phyloP scores from a whole-genome alignment of 1,284 basidiomycete genomes.

The Malassezia brasiliensis region DNA sequence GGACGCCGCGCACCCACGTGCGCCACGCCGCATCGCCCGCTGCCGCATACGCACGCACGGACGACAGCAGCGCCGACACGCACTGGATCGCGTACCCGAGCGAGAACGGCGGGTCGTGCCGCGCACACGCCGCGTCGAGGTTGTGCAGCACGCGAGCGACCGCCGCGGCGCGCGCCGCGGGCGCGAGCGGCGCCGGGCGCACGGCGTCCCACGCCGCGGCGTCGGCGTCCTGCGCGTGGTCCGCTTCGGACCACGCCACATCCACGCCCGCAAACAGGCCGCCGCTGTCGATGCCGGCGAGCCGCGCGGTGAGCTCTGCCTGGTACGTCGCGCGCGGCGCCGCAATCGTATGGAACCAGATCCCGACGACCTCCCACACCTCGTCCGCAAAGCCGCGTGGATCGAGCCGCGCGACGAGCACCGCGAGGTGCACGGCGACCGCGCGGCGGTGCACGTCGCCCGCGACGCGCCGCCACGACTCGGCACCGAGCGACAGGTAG shows the following conservation, averaged over 20 bases:
- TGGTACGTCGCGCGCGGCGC: conserved; percentile 28
- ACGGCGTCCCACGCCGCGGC: no score
- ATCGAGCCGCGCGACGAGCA: conserved; percentile 59
- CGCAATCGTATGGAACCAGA: conserved; percentile 33
- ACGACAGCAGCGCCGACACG: conserved; percentile 20
- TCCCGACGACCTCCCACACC: conserved; percentile 24
- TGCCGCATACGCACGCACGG: conserved; percentile 14
- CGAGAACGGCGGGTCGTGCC: neutral
- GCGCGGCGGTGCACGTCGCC: conserved; percentile 56
- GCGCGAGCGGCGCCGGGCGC: no score
- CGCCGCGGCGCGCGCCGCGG: no score
- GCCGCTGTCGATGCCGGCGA: neutral
- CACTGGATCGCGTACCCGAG: conserved; percentile 14
- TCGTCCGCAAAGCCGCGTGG: conserved; percentile 45
- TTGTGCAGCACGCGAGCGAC: neutral
- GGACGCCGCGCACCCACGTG: neutral
- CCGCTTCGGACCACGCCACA: no score
- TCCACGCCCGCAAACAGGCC: neutral
- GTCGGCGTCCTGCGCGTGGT: no score
- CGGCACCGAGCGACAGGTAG: conserved; percentile 56
- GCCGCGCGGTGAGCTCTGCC: conserved; percentile 21
- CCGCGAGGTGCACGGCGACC: conserved; percentile 63
- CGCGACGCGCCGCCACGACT: conserved; percentile 58
- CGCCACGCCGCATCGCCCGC: neutral
- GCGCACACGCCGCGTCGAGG: neutral